Evolutionary conservation across 768 basidiomycete genomes (phyloP).

Genomic region (Tubosaeta sp.): DNA sequence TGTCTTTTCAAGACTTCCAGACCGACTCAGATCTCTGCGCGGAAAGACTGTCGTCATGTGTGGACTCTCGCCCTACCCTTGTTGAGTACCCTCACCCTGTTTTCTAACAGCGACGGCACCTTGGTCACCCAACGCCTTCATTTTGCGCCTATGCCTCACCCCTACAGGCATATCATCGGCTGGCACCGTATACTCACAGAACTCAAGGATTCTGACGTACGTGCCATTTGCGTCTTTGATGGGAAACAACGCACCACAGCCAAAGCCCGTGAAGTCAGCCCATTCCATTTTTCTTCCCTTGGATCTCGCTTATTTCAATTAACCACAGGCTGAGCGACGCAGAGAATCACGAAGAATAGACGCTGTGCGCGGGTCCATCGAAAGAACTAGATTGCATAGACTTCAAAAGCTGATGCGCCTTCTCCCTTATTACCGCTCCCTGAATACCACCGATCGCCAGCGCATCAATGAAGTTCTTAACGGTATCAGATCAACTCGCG

Average conservation of each 20-base stretch:
- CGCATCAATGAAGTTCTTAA: constrained; percentile 27
- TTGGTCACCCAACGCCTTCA: constrained; percentile 82
- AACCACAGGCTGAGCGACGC: constrained; percentile 50
- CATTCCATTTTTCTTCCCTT: not conserved
- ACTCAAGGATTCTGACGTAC: constrained; percentile 50
- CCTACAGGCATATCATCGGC: constrained; percentile 66
- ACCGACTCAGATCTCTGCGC: constrained; percentile 54
- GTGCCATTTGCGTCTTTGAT: constrained; percentile 76
- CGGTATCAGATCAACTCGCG: constrained; percentile 6
- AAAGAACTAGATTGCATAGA: constrained; percentile 53
- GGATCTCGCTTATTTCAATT: constrained; percentile 1
- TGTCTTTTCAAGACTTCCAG: constrained; percentile 58
- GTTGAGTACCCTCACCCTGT: not conserved
- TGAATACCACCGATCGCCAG: constrained; percentile 29
- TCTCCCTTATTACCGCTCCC: constrained; percentile 35
- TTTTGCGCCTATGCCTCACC: constrained; percentile 61
- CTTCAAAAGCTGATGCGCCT: constrained; percentile 42
- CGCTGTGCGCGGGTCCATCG: constrained; percentile 51
- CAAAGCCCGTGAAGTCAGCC: constrained; percentile 65
- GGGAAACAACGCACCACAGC: constrained; percentile 63
- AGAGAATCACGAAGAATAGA: constrained; percentile 46
- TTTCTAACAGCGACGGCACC: constrained; percentile 67
- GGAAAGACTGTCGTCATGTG: constrained; percentile 78
- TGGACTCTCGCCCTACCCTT: constrained; percentile 15
- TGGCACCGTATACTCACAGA: constrained; percentile 73